Base-by-base conservation (phyloP, 208 protist species). In the Wallacemonas rigidus region DNA sequence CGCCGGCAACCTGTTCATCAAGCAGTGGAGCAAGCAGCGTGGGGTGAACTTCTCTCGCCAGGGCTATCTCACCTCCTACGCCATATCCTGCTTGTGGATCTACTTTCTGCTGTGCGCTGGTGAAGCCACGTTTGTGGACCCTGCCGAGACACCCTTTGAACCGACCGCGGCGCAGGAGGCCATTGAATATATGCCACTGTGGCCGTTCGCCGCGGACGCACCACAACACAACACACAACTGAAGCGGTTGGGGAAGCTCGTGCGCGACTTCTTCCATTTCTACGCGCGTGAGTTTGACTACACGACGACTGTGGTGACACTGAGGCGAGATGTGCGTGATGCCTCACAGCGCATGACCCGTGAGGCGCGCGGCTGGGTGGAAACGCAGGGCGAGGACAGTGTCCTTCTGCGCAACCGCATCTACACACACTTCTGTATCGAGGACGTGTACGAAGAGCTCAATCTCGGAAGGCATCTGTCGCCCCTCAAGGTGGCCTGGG, bases 51-150 rank as follows among this genome's bases (percentile, higher is more conserved):
- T 95, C 81, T 84, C 88, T 9, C 56, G 77, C 4, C 41, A 70
- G 17, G 92, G 92, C 48, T 95, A 81, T 71, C 77, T 97, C 26
- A 94, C 90, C 1, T 89, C 85, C 2, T 97, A 97, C 65, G 86
- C 89, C 5, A 40, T 95, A 17, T 90, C 57, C 12, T 72, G 90
- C 41, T 51, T 97, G 67, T 95, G 90, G 87, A 72, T 95, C 5
- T 83, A 89, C 75, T 97, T 82, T 50, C 83, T 97, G 14, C 67
- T 95, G 4, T 74, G 67, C 15, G 54, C 38, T 36, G 76, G 65
- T 1, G 65, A 58, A 12, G 84, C 77, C 0, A 39, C 43, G 3
- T 96, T 85, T 74, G 81, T 94, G 1, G 71, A 85, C 54, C 89
- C 89, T 8, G 44, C 2, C 9, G 54, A 53, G 15, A 43, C 89